Evolutionary conservation across 2,329 filamentous ascomycete genomes (phyloP), one percentile per base, ranked within the genome.

Genomic region (Westerdykella sp.): DNA sequence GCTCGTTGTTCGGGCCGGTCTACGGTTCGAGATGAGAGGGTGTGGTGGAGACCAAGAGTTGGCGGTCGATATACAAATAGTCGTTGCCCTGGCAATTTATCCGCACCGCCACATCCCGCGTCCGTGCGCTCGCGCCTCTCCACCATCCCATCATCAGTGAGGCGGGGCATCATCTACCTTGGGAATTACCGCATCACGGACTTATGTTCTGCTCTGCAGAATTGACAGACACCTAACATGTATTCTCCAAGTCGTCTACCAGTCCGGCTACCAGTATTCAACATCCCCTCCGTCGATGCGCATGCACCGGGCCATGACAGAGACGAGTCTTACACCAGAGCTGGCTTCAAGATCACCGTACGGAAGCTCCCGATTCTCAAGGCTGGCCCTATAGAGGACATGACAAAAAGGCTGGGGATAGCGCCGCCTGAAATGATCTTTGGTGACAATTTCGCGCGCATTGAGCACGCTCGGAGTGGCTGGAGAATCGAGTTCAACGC

Each of bases 351-450:
- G 57, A 83, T 97, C 66, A 79, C 79, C 22, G 87, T 87, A 42
- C 85, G 88, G 63, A 96, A 96, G 73, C 82, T 93, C 40, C 93
- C 93, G 49, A 98, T 98, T 67, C 85, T 94, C 56, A 96, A 95
- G 68, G 82, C 90, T 37, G 85, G 79, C 5, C 86, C 89, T 40
- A 97, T 98, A 62, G 89, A 95, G 62, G 80, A 79, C 31, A 87
- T 98, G 80, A 83, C 83, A 34, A 75, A 76, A 44, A 80, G 79
- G 49, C 77, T 98, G 42, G 83, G 83, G 23, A 96, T 98, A 62
- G 82, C 91, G 14, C 81, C 91, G 34, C 93, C 93, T 7, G 93
- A 98, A 72, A 98, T 98, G 93, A 98, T 98, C 53, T 98, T 98
- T 63, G 93, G 93, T 48, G 90, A 98, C 73, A 98, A 98, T 67